These are phyloP conservation scores for Ulota crispa DNA, from an alignment of 225 moss, liverwort and hornwort genomes.

Conservation along the genomic window DNA sequence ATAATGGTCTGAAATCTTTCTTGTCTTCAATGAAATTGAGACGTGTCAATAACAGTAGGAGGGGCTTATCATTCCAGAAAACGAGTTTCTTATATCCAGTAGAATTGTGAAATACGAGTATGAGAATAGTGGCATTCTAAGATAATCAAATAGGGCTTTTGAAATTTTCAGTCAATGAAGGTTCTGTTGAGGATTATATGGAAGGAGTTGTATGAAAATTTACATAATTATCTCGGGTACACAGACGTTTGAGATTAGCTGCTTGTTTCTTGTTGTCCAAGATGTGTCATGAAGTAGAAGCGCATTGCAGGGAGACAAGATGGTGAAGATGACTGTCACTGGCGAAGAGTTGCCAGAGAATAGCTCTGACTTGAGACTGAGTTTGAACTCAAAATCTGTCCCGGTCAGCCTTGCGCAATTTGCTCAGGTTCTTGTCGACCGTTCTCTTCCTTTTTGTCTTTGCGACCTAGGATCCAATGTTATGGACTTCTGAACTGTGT, in stretches of 20 bases:
- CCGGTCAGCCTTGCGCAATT: slow-evolving; percentile 46
- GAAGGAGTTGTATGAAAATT: not conserved
- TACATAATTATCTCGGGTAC: not conserved
- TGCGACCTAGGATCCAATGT: not conserved
- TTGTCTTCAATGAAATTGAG: not conserved
- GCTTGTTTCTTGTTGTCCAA: slow-evolving; percentile 7
- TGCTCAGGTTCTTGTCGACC: slow-evolving; percentile 39
- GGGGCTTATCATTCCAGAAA: not conserved
- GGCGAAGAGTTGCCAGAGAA: slow-evolving; percentile 36
- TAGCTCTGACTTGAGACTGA: slow-evolving; percentile 36
- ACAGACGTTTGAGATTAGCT: not conserved
- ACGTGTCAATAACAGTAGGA: not conserved
- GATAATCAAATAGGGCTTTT: not conserved
- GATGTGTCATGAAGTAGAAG: slow-evolving; percentile 18
- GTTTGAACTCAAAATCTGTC: slow-evolving; percentile 34
- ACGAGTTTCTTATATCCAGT: not conserved
- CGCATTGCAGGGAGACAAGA: slow-evolving; percentile 45
- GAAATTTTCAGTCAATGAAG: not conserved
- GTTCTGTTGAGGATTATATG: not conserved
- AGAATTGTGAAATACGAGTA: not conserved
- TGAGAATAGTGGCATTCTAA: not conserved
- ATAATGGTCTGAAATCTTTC: not conserved
- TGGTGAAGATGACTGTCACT: slow-evolving; percentile 36
- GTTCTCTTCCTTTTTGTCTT: slow-evolving; percentile 4
- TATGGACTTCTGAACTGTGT: not conserved